phyloP scores from a whole-genome alignment of 2,329 filamentous ascomycete genomes.

The Fusarium cicatricum region DNA sequence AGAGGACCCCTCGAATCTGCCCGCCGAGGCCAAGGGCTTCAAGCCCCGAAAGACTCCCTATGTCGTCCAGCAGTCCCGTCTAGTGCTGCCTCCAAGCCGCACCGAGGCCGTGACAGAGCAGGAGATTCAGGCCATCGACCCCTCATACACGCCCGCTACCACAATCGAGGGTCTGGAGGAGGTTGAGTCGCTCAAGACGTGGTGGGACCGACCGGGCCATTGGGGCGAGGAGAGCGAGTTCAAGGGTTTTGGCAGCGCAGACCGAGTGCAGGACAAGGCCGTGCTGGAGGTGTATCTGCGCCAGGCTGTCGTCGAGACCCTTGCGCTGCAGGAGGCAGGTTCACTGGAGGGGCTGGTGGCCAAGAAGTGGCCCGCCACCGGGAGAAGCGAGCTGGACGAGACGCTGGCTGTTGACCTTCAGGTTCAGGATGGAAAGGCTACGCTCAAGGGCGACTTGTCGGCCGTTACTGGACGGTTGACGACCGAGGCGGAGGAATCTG shows the following conservation, averaged over 20 bases:
- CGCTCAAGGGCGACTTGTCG: conserved; percentile 49
- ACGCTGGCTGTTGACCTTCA: conserved; percentile 51
- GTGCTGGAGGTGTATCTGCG: conserved; percentile 59
- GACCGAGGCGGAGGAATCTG: conserved; percentile 40
- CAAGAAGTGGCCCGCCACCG: conserved; percentile 46
- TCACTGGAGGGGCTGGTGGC: conserved; percentile 43
- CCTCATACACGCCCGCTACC: conserved; percentile 58
- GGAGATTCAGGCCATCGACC: conserved; percentile 43
- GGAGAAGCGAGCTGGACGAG: conserved; percentile 46
- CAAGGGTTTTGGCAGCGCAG: conserved; percentile 52
- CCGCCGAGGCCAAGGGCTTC: conserved; percentile 42
- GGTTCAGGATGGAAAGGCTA: conserved; percentile 52
- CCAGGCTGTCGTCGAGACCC: conserved; percentile 61
- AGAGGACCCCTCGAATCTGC: conserved; percentile 43
- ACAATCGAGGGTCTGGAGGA: conserved; percentile 55
- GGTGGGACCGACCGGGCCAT: conserved; percentile 64
- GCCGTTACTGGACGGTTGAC: conserved; percentile 47
- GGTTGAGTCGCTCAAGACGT: conserved; percentile 56
- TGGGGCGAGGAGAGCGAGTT: conserved; percentile 59
- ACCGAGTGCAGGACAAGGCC: conserved; percentile 53
- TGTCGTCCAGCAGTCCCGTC: conserved; percentile 42
- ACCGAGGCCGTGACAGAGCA: conserved; percentile 47
- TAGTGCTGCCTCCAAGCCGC: conserved; percentile 46
- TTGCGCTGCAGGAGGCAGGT: conserved; percentile 52
- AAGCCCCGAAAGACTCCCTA: conserved; percentile 33